Conservation (phyloP, 192 early-diverging fungal species). For the Coemansia sp. region DNA sequence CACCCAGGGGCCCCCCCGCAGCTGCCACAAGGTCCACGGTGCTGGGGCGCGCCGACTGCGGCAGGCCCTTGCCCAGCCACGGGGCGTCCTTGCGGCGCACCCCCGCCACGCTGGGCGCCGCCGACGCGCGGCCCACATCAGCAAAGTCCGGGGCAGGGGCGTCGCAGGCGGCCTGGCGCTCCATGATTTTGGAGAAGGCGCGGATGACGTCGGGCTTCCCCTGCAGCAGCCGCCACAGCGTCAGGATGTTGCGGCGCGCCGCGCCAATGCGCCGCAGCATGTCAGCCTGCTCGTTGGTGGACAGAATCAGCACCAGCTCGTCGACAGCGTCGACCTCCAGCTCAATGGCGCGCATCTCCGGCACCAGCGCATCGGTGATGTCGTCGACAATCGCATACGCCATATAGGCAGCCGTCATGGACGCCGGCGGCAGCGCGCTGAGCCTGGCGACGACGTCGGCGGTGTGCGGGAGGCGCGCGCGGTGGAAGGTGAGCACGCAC, state of each 20-base stretch:
- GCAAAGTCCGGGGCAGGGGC: constrained; percentile 1
- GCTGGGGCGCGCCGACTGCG: constrained; percentile 20
- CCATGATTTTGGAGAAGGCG: constrained; percentile 66
- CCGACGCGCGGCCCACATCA: neutral
- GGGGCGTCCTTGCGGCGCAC: constrained; percentile 7
- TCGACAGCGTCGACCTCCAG: constrained; percentile 95
- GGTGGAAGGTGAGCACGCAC: constrained; percentile 43
- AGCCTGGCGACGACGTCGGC: constrained; percentile 53
- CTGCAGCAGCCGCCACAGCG: constrained; percentile 65
- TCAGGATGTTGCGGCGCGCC: constrained; percentile 68
- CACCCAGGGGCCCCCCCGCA: neutral
- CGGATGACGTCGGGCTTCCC: constrained; percentile 76
- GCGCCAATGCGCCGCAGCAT: constrained; percentile 77
- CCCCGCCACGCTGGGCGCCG: neutral
- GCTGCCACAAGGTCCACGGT: constrained; percentile 15
- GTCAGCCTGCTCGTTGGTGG: constrained; percentile 83
- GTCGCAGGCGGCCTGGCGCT: constrained; percentile 31
- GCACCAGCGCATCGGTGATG: constrained; percentile 89
- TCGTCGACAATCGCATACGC: constrained; percentile 95
- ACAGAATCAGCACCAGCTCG: constrained; percentile 89
- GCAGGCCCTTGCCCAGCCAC: neutral
- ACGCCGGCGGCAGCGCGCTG: constrained; percentile 11
- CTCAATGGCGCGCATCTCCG: constrained; percentile 85
- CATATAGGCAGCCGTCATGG: constrained; percentile 32
- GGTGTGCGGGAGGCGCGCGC: constrained; percentile 57